These are phyloP conservation scores for Nemophila menziesii DNA, from an alignment of 257 asterid species.

Conservation along the genomic window DNA sequence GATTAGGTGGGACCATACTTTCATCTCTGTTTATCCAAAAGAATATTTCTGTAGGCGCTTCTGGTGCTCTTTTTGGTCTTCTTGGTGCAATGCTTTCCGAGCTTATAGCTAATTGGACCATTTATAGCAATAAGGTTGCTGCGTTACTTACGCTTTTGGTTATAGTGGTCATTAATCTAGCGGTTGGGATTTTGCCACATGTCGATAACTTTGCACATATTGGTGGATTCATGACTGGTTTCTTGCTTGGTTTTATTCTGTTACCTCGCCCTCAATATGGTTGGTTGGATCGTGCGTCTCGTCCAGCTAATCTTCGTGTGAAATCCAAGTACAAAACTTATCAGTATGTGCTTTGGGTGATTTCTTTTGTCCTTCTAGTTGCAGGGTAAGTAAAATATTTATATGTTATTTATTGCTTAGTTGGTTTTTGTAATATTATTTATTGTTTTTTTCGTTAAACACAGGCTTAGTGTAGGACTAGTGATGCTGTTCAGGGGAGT, in stretches of 20 bases:
- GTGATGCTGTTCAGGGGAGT: constrained; percentile 70
- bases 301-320: constrained; percentile 38
- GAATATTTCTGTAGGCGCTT: constrained; percentile 75
- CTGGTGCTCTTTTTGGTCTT: constrained; percentile 94
- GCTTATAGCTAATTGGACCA: constrained; percentile 81
- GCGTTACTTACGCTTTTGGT: constrained; percentile 62
- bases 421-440: neutral
- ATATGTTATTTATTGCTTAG: neutral
- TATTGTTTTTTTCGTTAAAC: neutral
- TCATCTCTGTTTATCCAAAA: constrained; percentile 55
- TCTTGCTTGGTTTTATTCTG: constrained; percentile 74
- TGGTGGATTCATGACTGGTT: constrained; percentile 82
- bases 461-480: constrained; percentile 57
- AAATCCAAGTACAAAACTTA: constrained; percentile 55
- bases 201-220: constrained; percentile 83
- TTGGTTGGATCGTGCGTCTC: constrained; percentile 56
- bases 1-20: constrained; percentile 73
- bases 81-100: constrained; percentile 95
- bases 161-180: constrained; percentile 54
- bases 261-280: constrained; percentile 83
- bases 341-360: constrained; percentile 49
- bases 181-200: constrained; percentile 72
- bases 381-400: constrained; percentile 38
- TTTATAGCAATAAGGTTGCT: constrained; percentile 75
- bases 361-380: constrained; percentile 43